Evolutionary conservation across 768 basidiomycete species (phyloP), one percentile per base, ranked within the genome.

Genomic region (Suillus tomentosus): DNA sequence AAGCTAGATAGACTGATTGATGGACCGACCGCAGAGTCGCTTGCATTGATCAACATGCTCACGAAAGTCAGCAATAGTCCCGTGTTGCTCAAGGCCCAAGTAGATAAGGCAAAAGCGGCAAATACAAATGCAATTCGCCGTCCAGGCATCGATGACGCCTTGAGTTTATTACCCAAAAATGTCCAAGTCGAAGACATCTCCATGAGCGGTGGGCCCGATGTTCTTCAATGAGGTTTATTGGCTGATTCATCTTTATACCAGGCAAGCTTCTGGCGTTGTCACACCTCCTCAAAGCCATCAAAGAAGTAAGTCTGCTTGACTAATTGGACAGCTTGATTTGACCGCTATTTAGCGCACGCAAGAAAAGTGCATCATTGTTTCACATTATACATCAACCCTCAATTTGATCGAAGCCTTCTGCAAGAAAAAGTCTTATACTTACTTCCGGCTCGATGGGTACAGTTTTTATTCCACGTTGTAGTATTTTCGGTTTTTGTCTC

Each of bases 41-140:
- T 96, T 22, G 89, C 89, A 19, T 73, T 96, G 31, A 93, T 98
- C 68, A 87, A 85, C 62, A 81, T 86, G 63, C 81, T 97, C 40
- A 91, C 89, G 14, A 97, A 98, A 81, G 84, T 99, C 66, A 94
- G 92, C 80, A 99, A 92, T 72, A 95, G 94, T 69, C 96, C 96
- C 0, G 87, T 94, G 40, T 79, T 99, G 37, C 79, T 95, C 51
- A 93, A 91, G 70, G 88, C 90, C n/a, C 88, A 89, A 5, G 85
- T 84, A 17, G 88, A 91, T 66, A 88, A 84, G 66, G 82, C 81
- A 19, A 85, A 80, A 68, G 76, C 72, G 31, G 82, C 82, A 63
- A 75, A 76, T 36, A 75, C 76, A 11, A 77, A 78, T 19, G 70
- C 72, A 17, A 77, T 82, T 60, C 84, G 80, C 68, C 80, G 79